Percentiles rank a stretch among this genome's conserved stretches.
These are phyloP conservation scores for Nemania sp. DNA, from an alignment of 2,329 filamentous ascomycete species.

Conservation along the genomic window DNA sequence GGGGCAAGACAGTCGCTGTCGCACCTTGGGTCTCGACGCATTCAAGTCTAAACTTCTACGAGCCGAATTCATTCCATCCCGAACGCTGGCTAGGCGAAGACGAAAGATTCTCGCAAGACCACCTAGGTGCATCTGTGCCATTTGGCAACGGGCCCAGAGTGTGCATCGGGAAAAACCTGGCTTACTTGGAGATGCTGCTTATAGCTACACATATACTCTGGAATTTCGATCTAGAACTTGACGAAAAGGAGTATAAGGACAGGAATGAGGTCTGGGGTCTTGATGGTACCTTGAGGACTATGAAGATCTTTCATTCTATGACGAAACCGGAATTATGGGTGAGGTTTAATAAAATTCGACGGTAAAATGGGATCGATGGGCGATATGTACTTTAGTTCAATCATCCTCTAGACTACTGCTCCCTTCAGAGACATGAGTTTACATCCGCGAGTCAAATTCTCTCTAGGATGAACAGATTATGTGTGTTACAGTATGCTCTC, in stretches of 20 bases:
- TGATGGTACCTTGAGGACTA: constrained; percentile 24
- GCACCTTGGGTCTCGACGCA: constrained; percentile 32
- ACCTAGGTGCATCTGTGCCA: constrained; percentile 27
- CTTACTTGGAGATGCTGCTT: constrained; percentile 42
- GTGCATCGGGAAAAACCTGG: constrained; percentile 31
- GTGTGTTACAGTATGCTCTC: no score
- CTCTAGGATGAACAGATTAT: no score
- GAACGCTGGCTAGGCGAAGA: constrained; percentile 35
- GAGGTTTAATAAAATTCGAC: constrained; percentile 6
- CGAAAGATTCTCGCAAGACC: constrained; percentile 24
- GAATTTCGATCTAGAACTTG: constrained; percentile 42
- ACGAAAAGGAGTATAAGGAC: constrained; percentile 1
- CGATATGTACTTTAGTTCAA: background rate
- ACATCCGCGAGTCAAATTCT: no score
- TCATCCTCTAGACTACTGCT: no score
- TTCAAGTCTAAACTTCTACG: constrained; percentile 29
- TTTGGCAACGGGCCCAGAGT: constrained; percentile 23
- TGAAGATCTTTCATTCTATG: constrained; percentile 31
- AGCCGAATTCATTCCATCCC: constrained; percentile 31
- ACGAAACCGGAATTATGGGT: constrained; percentile 30
- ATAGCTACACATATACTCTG: constrained; percentile 43
- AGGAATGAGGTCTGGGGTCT: constrained; percentile 26
- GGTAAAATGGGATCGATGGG: background rate
- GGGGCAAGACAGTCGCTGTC: constrained; percentile 34
- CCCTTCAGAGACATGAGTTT: no score